Percentiles rank a stretch among this genome's conserved stretches.
These are phyloP conservation scores for Trypethelium eluteriae DNA, from an alignment of 495 filamentous ascomycete genomes.

Conservation along the genomic window DNA sequence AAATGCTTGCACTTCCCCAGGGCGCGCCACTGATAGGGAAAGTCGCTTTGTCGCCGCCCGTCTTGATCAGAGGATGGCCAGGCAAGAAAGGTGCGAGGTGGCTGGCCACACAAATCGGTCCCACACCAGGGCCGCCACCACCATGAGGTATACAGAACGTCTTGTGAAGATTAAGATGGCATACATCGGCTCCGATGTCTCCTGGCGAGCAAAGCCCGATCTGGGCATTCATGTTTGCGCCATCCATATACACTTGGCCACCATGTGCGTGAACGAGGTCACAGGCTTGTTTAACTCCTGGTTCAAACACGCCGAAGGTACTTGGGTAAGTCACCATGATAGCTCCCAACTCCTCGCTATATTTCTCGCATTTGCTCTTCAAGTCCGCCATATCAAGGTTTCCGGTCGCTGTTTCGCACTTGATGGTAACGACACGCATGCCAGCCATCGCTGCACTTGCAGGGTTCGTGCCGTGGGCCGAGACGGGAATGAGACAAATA, in stretches of 20 bases:
- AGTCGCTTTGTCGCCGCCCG: slow-evolving; percentile 56
- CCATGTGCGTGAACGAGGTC: slow-evolving; percentile 79
- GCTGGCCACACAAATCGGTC: slow-evolving; percentile 84
- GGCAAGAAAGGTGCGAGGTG: slow-evolving; percentile 77
- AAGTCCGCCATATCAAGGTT: slow-evolving; percentile 87
- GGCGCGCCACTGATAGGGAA: slow-evolving; percentile 77
- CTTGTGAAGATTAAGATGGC: slow-evolving; percentile 97
- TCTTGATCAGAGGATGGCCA: slow-evolving; percentile 56
- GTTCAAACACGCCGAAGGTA: slow-evolving; percentile 95
- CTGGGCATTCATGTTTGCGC: slow-evolving; percentile 98
- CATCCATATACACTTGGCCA: slow-evolving; percentile 98
- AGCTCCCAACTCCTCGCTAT: slow-evolving; percentile 77
- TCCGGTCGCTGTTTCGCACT: slow-evolving; percentile 80
- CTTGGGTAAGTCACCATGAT: slow-evolving; percentile 99
- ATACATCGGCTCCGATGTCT: slow-evolving; percentile 95
- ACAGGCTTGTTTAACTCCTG: slow-evolving; percentile 78
- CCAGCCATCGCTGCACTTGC: slow-evolving; percentile 96
- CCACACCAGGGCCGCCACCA: slow-evolving; percentile 90
- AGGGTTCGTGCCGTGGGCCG: slow-evolving; percentile 95
- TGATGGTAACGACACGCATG: slow-evolving; percentile 91
- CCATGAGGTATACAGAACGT: slow-evolving; percentile 99
- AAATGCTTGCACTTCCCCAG: slow-evolving; percentile 86
- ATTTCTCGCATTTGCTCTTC: slow-evolving; percentile 77
- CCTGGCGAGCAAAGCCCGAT: slow-evolving; percentile 95
- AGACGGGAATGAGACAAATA: slow-evolving; percentile 93